Evolutionary conservation across 257 asterid genomes (phyloP).

Genomic region (Forsythia viridissima): DNA sequence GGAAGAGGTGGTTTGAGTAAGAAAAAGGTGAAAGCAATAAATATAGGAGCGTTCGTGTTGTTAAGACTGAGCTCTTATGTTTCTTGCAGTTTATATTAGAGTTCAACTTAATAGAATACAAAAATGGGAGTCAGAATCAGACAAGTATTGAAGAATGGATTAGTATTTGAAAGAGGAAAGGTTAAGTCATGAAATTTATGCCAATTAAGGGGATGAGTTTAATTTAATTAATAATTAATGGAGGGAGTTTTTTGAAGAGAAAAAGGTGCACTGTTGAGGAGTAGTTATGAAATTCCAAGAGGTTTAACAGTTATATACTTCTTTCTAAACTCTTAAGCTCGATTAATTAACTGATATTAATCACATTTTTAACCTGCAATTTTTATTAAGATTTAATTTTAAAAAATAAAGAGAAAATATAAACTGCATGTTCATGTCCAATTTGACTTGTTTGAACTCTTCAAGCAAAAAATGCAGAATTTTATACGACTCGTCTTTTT

Average conservation of each 20-base stretch:
- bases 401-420: background rate
- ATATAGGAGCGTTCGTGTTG: conserved; percentile 36
- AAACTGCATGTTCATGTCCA: background rate
- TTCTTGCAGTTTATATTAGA: background rate
- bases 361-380: background rate
- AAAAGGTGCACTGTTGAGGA: conserved; percentile 39
- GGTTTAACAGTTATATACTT: conserved; percentile 14
- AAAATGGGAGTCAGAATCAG: conserved; percentile 17
- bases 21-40: conserved; percentile 38
- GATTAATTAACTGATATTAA: background rate
- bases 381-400: background rate
- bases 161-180: background rate
- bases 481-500: too few species aligned
- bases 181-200: conserved; percentile 34
- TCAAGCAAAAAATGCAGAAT: background rate
- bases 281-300: conserved; percentile 38
- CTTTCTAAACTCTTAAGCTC: background rate
- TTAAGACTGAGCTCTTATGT: background rate
- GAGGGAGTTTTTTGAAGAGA: conserved; percentile 11
- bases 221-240: background rate
- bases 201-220: background rate
- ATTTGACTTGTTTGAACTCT: background rate
- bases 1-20: conserved; percentile 7
- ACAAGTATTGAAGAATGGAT: background rate
- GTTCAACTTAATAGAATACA: conserved; percentile 1